phyloP scores from a whole-genome alignment of 495 filamentous ascomycete genomes.

The Talaromyces borbonicus region DNA sequence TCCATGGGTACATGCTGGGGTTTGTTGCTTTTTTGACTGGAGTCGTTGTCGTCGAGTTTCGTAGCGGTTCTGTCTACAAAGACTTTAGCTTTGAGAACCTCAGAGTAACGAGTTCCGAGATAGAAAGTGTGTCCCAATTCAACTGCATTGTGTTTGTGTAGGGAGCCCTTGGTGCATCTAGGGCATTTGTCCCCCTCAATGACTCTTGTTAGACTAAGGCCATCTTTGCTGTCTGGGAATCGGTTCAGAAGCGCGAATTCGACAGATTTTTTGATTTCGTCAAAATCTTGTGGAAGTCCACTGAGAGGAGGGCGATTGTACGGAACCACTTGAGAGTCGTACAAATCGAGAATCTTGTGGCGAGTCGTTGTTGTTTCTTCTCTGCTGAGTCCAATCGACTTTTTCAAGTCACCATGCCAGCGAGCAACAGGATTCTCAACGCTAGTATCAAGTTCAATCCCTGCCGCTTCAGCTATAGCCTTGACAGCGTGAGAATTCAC shows the following conservation, averaged over 20 bases:
- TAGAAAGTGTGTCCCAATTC: conserved; percentile 95
- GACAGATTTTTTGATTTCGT: conserved; percentile 22
- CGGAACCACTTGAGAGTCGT: conserved; percentile 34
- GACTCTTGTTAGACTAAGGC: conserved; percentile 51
- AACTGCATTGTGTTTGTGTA: conserved; percentile 63
- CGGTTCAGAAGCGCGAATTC: conserved; percentile 32
- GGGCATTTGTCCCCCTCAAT: conserved; percentile 63
- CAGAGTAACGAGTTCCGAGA: conserved; percentile 80
- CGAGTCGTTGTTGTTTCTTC: conserved; percentile 8
- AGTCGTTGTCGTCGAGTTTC: conserved; percentile 11
- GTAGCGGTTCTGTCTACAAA: conserved; percentile 23
- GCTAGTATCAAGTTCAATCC: conserved; percentile 64
- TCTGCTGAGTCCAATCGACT: conserved; percentile 10
- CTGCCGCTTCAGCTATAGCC: conserved; percentile 36
- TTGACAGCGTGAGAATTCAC: conserved; percentile 67
- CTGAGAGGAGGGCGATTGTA: conserved; percentile 36
- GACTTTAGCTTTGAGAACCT: conserved; percentile 57
- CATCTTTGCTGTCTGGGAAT: conserved; percentile 29
- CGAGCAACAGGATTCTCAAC: conserved; percentile 50
- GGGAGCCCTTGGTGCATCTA: conserved; percentile 49
- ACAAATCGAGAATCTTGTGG: conserved; percentile 30
- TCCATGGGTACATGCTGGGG: conserved; percentile 48
- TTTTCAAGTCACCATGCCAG: conserved; percentile 41
- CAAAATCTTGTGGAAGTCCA: conserved; percentile 24
- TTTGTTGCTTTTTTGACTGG: conserved; percentile 9